A percentile compares a stretch with the other conserved stretches of the same genome.
phyloP scores from a whole-genome alignment of 1,284 basidiomycete genomes.

The Irpex sp. region DNA sequence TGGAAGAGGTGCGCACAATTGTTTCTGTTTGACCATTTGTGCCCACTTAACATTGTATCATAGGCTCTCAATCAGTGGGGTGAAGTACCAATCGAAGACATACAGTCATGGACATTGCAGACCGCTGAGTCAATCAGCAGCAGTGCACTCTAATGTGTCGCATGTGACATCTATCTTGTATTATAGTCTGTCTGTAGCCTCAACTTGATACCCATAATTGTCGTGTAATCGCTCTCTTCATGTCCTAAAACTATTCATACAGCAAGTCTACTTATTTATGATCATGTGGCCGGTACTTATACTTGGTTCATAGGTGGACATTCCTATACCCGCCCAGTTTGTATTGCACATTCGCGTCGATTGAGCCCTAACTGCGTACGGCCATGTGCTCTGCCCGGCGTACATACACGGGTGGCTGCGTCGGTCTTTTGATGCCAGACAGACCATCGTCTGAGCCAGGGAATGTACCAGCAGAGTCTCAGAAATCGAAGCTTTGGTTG shows the following conservation, averaged over 20 bases:
- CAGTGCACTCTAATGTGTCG: background rate
- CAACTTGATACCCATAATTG: background rate
- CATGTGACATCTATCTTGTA: background rate
- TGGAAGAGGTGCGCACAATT: slow-evolving; percentile 47
- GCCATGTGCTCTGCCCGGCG: background rate
- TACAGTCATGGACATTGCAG: slow-evolving; percentile 60
- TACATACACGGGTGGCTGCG: background rate
- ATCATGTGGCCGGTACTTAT: too few relatives aligned
- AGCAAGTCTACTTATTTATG: too few relatives aligned
- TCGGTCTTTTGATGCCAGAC: background rate
- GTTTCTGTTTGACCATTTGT: slow-evolving; percentile 22
- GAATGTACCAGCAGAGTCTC: slow-evolving; percentile 14
- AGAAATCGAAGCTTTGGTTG: slow-evolving; percentile 84
- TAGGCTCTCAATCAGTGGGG: slow-evolving; percentile 55
- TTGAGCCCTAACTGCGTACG: too few relatives aligned
- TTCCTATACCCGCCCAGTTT: too few relatives aligned
- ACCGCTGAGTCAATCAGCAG: slow-evolving; percentile 39
- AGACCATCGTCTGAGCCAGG: background rate
- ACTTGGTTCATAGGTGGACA: too few relatives aligned
- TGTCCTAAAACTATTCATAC: background rate
- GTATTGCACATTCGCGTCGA: too few relatives aligned
- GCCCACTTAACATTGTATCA: background rate
- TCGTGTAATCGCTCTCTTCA: background rate
- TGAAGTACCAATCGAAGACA: slow-evolving; percentile 55
- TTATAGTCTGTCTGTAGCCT: background rate